Conservation (phyloP, 345 rosid genomes). For the Populus euphratica region DNA sequence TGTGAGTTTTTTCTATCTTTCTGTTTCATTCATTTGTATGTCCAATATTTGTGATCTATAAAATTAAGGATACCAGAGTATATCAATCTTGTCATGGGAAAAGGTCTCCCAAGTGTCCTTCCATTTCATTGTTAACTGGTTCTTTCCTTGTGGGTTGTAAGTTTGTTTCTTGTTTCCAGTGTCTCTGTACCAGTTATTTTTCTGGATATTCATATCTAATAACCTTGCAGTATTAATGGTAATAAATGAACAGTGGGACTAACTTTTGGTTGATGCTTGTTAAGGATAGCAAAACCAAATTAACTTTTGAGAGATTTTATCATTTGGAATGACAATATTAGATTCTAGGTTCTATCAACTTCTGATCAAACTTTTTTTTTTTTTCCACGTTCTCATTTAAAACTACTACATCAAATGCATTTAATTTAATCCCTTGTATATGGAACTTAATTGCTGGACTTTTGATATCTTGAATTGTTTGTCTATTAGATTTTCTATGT, state of each 20-base stretch:
- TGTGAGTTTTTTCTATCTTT: constrained; percentile 62
- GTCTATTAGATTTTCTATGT: too few relatives aligned
- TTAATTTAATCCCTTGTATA: neutral
- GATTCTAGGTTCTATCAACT: neutral
- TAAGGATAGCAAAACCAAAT: neutral
- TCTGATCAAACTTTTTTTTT: neutral
- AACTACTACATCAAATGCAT: neutral
- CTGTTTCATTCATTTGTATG: neutral
- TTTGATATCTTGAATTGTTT: neutral
- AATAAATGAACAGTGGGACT: neutral
- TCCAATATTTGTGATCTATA: neutral
- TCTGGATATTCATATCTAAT: neutral
- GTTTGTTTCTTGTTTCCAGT: neutral
- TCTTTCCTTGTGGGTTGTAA: neutral
- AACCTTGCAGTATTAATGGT: neutral
- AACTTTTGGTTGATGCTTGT: neutral
- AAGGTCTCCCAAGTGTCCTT: neutral
- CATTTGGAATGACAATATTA: neutral
- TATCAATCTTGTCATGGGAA: neutral
- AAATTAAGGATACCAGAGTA: neutral
- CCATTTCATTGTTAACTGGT: neutral
- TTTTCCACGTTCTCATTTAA: neutral
- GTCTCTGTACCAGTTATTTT: neutral
- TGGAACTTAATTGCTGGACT: neutral
- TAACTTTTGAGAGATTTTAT: neutral